Conservation (phyloP, 2,329 filamentous ascomycete species). For the Sporothrix humicola region DNA sequence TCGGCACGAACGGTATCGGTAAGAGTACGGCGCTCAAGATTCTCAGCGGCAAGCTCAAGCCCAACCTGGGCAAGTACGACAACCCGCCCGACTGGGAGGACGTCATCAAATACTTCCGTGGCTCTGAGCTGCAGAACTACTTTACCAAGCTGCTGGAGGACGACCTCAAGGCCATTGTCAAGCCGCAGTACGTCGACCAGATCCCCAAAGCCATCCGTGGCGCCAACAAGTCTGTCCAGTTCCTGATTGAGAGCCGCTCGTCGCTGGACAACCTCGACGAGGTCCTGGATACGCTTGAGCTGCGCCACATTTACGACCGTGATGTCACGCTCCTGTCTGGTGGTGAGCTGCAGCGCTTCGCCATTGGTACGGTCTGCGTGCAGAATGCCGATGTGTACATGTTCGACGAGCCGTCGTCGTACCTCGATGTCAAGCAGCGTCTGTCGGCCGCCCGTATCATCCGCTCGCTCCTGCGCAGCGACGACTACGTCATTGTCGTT, state of each 20-base stretch:
- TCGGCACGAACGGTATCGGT: constrained; percentile 99
- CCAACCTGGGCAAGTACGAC: constrained; percentile 91
- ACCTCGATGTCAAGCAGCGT: constrained; percentile 99
- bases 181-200: constrained; percentile 99
- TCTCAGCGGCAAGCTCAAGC: constrained; percentile 97
- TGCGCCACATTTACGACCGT: constrained; percentile 77
- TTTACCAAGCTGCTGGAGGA: constrained; percentile 98
- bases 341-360: constrained; percentile 97
- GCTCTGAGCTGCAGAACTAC: constrained; percentile 97
- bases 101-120: constrained; percentile 97
- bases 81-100: constrained; percentile 99
- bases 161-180: constrained; percentile 95
- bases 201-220: constrained; percentile 91
- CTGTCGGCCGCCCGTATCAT: constrained; percentile 90
- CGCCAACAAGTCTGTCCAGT: constrained; percentile 77
- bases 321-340: constrained; percentile 90
- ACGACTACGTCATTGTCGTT: constrained; percentile 97
- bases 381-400: constrained; percentile 99
- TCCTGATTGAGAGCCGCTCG: constrained; percentile 75
- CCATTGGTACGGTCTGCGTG: constrained; percentile 93
- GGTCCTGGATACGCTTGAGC: constrained; percentile 75
- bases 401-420: constrained; percentile 99
- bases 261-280: constrained; percentile 81
- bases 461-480: constrained; percentile 81
- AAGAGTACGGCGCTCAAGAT: constrained; percentile 99